Percentiles rank a stretch among this genome's conserved stretches.
Evolutionary conservation across 1,284 basidiomycete species (phyloP).

Genomic region (Sporisorium sorghi): DNA sequence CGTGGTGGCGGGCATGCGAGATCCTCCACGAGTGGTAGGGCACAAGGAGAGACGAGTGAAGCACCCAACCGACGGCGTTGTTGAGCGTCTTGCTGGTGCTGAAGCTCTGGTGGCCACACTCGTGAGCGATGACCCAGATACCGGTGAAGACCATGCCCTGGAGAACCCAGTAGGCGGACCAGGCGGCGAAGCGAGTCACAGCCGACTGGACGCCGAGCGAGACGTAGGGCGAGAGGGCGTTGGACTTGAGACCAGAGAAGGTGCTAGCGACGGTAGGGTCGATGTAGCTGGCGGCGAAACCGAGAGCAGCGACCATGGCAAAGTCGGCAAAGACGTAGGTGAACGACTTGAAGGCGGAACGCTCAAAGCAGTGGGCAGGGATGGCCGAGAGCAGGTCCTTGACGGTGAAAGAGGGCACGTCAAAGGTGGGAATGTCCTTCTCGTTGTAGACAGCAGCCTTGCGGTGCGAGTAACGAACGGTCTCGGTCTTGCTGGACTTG

Average conservation of each 20-base stretch:
- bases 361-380: constrained; percentile 91
- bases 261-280: constrained; percentile 71
- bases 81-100: constrained; percentile 94
- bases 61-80: constrained; percentile 91
- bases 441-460: constrained; percentile 60
- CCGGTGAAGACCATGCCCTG: constrained; percentile 92
- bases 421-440: constrained; percentile 71
- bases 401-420: constrained; percentile 83
- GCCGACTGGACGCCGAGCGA: constrained; percentile 77
- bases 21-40: constrained; percentile 99
- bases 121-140: constrained; percentile 85
- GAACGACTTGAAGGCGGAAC: constrained; percentile 86
- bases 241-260: constrained; percentile 48
- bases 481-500: constrained; percentile 41
- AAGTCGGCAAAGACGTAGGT: constrained; percentile 84
- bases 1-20: constrained; percentile 95
- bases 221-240: constrained; percentile 70
- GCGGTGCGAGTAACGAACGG: constrained; percentile 59
- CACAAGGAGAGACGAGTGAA: constrained; percentile 92
- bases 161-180: constrained; percentile 84
- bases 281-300: constrained; percentile 78
- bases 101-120: constrained; percentile 89
- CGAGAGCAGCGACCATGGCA: constrained; percentile 77
- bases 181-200: constrained; percentile 77
- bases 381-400: constrained; percentile 88